phyloP scores from a whole-genome alignment of 805 yeast species.

The Metschnikowia hibisci region DNA sequence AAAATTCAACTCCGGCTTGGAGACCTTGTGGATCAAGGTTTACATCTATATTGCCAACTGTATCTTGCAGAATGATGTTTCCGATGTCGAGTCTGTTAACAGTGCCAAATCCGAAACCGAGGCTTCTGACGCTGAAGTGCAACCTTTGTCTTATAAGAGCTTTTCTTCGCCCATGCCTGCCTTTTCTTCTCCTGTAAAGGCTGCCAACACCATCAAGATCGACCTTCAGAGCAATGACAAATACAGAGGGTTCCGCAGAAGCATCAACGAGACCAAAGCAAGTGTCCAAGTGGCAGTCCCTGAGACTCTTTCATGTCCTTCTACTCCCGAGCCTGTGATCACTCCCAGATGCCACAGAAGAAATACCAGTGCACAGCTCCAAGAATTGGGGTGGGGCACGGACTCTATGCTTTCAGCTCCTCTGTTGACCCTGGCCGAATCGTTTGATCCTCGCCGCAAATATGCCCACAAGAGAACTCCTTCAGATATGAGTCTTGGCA shows the following conservation, averaged over 20 bases:
- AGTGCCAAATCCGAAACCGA: conserved; percentile 7
- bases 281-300: conserved; percentile 7
- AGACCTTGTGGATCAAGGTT: conserved; percentile 37
- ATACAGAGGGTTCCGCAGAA: conserved; percentile 43
- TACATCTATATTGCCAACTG: conserved; percentile 39
- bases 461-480: conserved; percentile 17
- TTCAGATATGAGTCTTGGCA: conserved; percentile 11
- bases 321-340: conserved; percentile 19
- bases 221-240: conserved; percentile 30
- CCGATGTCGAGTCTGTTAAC: conserved; percentile 24
- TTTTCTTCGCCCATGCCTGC: conserved; percentile 10
- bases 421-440: background rate
- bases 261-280: conserved; percentile 12
- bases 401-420: conserved; percentile 2
- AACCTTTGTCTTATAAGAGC: conserved; percentile 22
- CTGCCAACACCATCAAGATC: conserved; percentile 20
- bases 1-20: conserved; percentile 28
- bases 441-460: conserved; percentile 18
- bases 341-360: conserved; percentile 28
- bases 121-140: conserved; percentile 15
- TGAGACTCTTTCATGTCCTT: background rate
- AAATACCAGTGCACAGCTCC: conserved; percentile 10
- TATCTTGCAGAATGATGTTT: conserved; percentile 26
- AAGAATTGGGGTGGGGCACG: conserved; percentile 10
- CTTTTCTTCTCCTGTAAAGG: background rate